Evolutionary conservation across 345 rosid species (phyloP).

Genomic region (Populus alba): DNA sequence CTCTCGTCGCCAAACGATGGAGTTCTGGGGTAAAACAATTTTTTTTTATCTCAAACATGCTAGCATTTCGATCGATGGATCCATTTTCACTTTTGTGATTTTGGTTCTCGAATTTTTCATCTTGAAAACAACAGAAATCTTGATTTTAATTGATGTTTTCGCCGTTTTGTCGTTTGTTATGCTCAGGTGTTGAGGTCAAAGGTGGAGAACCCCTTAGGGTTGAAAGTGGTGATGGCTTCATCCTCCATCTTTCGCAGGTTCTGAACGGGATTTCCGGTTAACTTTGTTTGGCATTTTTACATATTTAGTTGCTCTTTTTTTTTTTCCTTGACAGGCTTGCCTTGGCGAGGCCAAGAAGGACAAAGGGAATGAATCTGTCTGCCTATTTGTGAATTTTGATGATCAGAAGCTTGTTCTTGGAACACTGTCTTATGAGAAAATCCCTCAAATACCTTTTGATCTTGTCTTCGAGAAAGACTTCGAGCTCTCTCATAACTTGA

Average conservation of each 20-base stretch:
- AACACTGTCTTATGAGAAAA: constrained; percentile 54
- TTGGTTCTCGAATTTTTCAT: not conserved
- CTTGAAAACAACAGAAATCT: not conserved
- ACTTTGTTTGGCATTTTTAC: not conserved
- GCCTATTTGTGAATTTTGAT: constrained; percentile 34
- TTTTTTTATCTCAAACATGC: not conserved
- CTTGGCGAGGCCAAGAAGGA: constrained; percentile 59
- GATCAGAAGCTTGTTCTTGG: constrained; percentile 57
- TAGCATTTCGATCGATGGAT: not conserved
- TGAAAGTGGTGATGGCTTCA: constrained; percentile 28
- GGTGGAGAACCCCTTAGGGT: constrained; percentile 36
- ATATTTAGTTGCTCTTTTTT: not conserved
- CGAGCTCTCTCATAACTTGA: constrained; percentile 67
- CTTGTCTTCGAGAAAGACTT: constrained; percentile 50
- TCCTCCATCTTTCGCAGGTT: constrained; percentile 70
- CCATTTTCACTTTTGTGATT: not conserved
- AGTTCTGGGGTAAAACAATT: constrained; percentile 52
- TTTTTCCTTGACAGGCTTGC: constrained; percentile 39
- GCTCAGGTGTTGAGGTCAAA: constrained; percentile 66
- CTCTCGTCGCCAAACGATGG: constrained; percentile 29
- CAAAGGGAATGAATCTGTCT: constrained; percentile 37
- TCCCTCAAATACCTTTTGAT: constrained; percentile 60
- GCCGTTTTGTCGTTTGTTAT: not conserved
- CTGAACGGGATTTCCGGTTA: not conserved
- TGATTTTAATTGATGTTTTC: not conserved